Percentiles rank a stretch among this genome's conserved stretches.
Conservation (phyloP, 1,139 yeast genomes). For the Yamadazyma diospyri region DNA sequence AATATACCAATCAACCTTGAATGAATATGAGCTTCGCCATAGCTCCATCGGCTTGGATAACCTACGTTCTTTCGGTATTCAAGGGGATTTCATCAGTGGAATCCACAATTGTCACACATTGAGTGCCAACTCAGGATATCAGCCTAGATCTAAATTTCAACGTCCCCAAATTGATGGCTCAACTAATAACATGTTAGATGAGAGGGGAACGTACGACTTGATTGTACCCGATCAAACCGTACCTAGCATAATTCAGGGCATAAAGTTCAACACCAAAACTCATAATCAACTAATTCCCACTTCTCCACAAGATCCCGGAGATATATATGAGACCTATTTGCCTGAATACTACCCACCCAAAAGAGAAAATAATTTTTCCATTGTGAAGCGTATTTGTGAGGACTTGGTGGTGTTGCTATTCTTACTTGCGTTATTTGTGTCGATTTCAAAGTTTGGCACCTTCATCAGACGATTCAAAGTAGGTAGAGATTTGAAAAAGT, state of each 20-base stretch:
- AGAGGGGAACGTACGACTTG: constrained; percentile 7
- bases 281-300: constrained; percentile 8
- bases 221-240: constrained; percentile 10
- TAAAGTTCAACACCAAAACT: constrained; percentile 25
- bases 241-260: constrained; percentile 37
- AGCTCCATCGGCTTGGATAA: constrained; percentile 10
- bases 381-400: constrained; percentile 41
- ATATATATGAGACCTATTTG: constrained; percentile 5
- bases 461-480: constrained; percentile 11
- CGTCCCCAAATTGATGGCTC: not conserved
- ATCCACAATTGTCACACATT: constrained; percentile 45
- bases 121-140: constrained; percentile 31
- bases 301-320: constrained; percentile 10
- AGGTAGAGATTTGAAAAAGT: not conserved
- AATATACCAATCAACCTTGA: constrained; percentile 44
- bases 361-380: constrained; percentile 8
- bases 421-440: constrained; percentile 26
- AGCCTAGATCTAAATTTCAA: constrained; percentile 33
- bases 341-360: constrained; percentile 8
- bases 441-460: constrained; percentile 37
- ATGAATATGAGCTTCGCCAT: constrained; percentile 19
- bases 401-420: constrained; percentile 43
- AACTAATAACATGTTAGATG: not conserved
- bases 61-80: constrained; percentile 15
- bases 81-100: constrained; percentile 41